These are phyloP conservation scores for Aegilops bicornis DNA, from an alignment of 176 grass and related monocot species.

Conservation along the genomic window DNA sequence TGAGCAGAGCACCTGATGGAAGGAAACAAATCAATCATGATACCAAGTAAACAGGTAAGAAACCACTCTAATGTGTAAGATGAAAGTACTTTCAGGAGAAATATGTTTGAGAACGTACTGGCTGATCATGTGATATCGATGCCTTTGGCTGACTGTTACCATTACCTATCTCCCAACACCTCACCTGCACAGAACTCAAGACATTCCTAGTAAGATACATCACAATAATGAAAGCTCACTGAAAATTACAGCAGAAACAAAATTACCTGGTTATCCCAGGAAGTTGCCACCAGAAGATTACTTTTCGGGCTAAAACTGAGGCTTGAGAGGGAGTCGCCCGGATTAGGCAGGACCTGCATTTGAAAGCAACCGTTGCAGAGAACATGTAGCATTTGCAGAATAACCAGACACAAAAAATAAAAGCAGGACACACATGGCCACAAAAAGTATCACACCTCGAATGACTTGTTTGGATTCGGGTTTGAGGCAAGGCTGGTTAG, in stretches of 20 bases:
- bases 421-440: neutral
- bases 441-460: slow-evolving; percentile 39
- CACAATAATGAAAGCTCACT: neutral
- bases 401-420: neutral
- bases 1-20: slow-evolving; percentile 76
- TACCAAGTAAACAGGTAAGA: neutral
- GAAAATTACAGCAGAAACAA: neutral
- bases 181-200: slow-evolving; percentile 52
- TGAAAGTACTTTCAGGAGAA: neutral
- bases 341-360: slow-evolving; percentile 52
- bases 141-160: slow-evolving; percentile 87
- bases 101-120: slow-evolving; percentile 41
- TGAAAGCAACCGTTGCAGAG: neutral
- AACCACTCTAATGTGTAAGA: neutral
- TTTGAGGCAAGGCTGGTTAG: slow-evolving; percentile 39
- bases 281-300: slow-evolving; percentile 62
- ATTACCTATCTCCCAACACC: slow-evolving; percentile 89
- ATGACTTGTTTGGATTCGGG: slow-evolving; percentile 62
- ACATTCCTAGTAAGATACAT: slow-evolving; percentile 1
- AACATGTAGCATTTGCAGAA: neutral
- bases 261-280: slow-evolving; percentile 71
- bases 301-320: slow-evolving; percentile 68
- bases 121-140: slow-evolving; percentile 91
- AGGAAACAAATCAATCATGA: slow-evolving; percentile 27
- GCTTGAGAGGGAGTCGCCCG: slow-evolving; percentile 55